These are phyloP conservation scores for Candida sanyiensis DNA, from an alignment of 805 yeast genomes.

Conservation along the genomic window DNA sequence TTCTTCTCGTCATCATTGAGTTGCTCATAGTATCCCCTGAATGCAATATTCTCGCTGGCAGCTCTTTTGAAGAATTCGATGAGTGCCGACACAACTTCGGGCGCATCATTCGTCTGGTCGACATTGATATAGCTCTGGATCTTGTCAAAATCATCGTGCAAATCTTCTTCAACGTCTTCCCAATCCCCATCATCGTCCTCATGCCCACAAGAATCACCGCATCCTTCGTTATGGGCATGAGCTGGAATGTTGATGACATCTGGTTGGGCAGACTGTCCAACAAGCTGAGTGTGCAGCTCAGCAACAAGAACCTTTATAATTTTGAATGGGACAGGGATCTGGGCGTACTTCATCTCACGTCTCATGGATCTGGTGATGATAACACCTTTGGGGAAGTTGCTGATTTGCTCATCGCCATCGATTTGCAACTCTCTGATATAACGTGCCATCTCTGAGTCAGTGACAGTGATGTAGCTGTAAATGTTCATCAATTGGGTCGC, in stretches of 20 bases:
- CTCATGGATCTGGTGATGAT: constrained; percentile 87
- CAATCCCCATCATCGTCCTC: constrained; percentile 61
- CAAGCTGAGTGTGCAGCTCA: constrained; percentile 61
- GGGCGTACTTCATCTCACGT: constrained; percentile 50
- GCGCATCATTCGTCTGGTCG: constrained; percentile 24
- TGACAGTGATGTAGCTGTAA: constrained; percentile 44
- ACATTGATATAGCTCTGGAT: constrained; percentile 50
- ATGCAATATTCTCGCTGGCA: constrained; percentile 43
- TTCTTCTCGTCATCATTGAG: constrained; percentile 47
- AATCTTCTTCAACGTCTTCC: constrained; percentile 72
- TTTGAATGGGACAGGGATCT: constrained; percentile 62
- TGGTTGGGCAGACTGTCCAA: constrained; percentile 12
- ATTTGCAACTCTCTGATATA: constrained; percentile 47
- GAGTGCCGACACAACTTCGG: constrained; percentile 33
- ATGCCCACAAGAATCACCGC: too few species aligned
- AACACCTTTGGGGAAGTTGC: constrained; percentile 43
- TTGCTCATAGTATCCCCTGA: constrained; percentile 43
- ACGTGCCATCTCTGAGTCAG: background rate
- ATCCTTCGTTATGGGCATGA: too few species aligned
- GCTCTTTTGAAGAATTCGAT: constrained; percentile 51
- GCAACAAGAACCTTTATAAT: constrained; percentile 64
- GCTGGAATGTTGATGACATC: constrained; percentile 1
- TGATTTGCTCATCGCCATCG: constrained; percentile 70
- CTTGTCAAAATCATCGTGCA: constrained; percentile 53
- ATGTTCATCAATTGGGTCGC: constrained; percentile 68